These are phyloP conservation scores for Karstenula rhodostoma DNA, from an alignment of 2,329 filamentous ascomycete species.

Conservation along the genomic window DNA sequence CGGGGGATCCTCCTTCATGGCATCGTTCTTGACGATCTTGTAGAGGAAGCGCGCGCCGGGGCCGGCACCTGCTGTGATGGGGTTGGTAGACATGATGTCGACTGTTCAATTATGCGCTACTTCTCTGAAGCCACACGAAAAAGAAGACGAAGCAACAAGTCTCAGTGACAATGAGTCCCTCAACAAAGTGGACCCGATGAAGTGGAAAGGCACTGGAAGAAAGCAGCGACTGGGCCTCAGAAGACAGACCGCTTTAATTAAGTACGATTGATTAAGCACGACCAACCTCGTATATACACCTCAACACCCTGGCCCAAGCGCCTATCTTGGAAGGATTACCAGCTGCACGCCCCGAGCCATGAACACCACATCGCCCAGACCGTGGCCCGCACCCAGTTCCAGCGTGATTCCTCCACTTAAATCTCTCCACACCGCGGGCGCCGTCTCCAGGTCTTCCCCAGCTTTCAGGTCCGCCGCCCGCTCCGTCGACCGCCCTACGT, in stretches of 20 bases:
- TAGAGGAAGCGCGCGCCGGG: slow-evolving; percentile 56
- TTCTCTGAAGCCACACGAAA: background rate
- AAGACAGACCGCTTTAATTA: slow-evolving; percentile 3
- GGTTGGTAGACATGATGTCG: background rate
- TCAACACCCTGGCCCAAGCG: slow-evolving; percentile 12
- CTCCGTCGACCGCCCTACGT: background rate
- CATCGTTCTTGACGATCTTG: slow-evolving; percentile 71
- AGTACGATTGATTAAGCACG: background rate
- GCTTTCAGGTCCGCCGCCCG: slow-evolving; percentile 5
- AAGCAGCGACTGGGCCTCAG: slow-evolving; percentile 3
- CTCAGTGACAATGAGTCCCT: slow-evolving; percentile 5
- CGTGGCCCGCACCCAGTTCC: background rate
- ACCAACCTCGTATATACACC: slow-evolving; percentile 1
- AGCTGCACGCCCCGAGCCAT: background rate
- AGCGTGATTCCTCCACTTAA: slow-evolving; percentile 25
- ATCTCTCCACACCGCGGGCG: slow-evolving; percentile 6
- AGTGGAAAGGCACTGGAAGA: slow-evolving; percentile 4
- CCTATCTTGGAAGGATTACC: slow-evolving; percentile 4
- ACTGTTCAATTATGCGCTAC: background rate
- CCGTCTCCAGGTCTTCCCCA: slow-evolving; percentile 6
- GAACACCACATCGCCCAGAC: slow-evolving; percentile 6
- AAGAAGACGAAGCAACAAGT: slow-evolving; percentile 1
- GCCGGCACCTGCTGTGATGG: slow-evolving; percentile 17
- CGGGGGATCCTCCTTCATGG: slow-evolving; percentile 72
- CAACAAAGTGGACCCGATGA: slow-evolving; percentile 1